Evolutionary conservation across 495 filamentous ascomycete species (phyloP), one percentile per base, ranked within the genome.

Genomic region (Neurospora tetraspora): DNA sequence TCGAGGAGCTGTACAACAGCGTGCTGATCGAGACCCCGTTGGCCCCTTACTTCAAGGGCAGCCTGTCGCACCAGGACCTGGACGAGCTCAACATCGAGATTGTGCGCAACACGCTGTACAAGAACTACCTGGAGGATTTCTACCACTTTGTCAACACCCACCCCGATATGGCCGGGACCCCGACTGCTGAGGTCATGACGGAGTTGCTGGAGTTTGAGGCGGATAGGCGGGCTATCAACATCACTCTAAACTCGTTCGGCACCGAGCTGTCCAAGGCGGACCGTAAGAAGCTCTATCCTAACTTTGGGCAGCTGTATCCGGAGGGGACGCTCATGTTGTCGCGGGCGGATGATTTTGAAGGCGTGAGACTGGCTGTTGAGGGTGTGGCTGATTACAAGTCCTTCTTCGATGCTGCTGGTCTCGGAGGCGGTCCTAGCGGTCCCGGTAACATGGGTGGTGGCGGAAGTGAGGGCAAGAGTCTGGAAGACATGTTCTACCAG

Each of bases 31-130:
- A 99, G 84, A 98, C 96, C 10, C 96, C 96, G 2, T 85, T 99
- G 45, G 96, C 94, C 53, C 89, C 93, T 20, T 99, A 97, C 83
- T 99, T 99, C 89, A 98, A 98, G 83, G 91, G 92, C 73, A 96
- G 92, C 74, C 85, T 99, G 43, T 94, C 91, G 81, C 94, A 97
- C 80, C 93, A 97, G 80, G 96, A 99, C 79, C 87, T 99, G 73
- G 96, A 99, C 83, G 96, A 98, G 86, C 85, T 98, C 80, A 99
- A 99, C 84, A 99, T 99, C 78, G 96, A 99, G 85, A 99, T 99
- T 78, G 90, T 99, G 68, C 91, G 96, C 69, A 98, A 99, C 82
- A 99, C 96, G 12, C 86, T 99, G 61, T 99, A 98, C 87, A 98
- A 98, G 88, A 97, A 97, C 84, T 99, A 99, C 82, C 87, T 99